Evolutionary conservation across 1,284 basidiomycete genomes (phyloP), one percentile per base, ranked within the genome.

Genomic region (Melanopsichium pennsylvanicum): DNA sequence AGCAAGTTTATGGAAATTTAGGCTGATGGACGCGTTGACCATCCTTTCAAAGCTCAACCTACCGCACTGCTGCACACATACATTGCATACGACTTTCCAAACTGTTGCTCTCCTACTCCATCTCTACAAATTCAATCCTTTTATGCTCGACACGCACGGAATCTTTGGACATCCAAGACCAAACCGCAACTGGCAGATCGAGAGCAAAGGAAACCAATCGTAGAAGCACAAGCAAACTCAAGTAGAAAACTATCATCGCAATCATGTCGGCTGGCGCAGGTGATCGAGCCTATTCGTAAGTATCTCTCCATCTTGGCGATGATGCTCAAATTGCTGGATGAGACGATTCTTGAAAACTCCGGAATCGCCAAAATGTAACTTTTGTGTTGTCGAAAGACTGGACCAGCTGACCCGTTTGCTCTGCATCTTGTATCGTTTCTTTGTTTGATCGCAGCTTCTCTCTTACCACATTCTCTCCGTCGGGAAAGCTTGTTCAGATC

Each of bases 391-490:
- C n/a, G n/a, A n/a, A n/a, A n/a, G n/a, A n/a, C n/a, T n/a, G n/a
- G n/a, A n/a, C n/a, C n/a, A n/a, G n/a, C n/a, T n/a, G n/a, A n/a
- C n/a, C n/a, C n/a, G n/a, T n/a, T n/a, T n/a, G n/a, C n/a, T n/a
- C n/a, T n/a, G n/a, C n/a, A n/a, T n/a, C n/a, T n/a, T n/a, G n/a
- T n/a, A n/a, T n/a, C n/a, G n/a, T n/a, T 25, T n/a, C 16, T 4
- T 16, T 22, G n/a, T 4, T 23, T 35, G n/a, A 12, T 16, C 19
- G 16, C 40, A 97, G 94, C 81, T 98, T 97, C 86, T 98, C 95
- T 71, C 88, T 98, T 62, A 98, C 95, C 16, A 96, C 96, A 75
- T 98, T 98, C 87, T 97, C 93, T 29, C 95, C 95, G 44, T 96
- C 93, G 75, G 95, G 95, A 68, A 97, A 96, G 50, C 63, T 76